Evolutionary conservation across 352 stramenopile genomes (phyloP), one percentile per base, ranked within the genome.

Genomic region (Pythium aristosporum): DNA sequence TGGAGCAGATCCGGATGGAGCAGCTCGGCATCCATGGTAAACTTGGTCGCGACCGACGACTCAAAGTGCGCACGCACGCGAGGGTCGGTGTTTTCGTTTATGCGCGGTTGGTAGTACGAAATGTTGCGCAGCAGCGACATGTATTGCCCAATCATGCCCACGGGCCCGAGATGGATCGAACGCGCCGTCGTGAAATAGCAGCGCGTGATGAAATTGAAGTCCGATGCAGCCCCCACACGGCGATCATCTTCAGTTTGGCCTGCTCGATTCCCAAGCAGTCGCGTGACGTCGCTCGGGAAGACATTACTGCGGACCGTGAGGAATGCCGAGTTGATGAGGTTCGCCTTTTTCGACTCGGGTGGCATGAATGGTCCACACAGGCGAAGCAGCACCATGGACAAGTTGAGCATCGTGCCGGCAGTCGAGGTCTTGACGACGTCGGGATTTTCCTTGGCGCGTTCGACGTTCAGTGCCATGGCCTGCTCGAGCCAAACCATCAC

Each of bases 121-220:
- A 98, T 68, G 61, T 98, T 90, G 2, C 92, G 90, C 10, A 96
- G 72, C n/a, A 98, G 69, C 21, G 82, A 80, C 80, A 92, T 91
- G 65, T 92, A 92, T 52, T 88, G 78, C 7, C 82, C 79, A 23
- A 96, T 90, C 47, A 85, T 87, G 0, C 82, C 84, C 5, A 98
- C 88, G 8, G 96, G 82, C 5, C 94, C 96, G 0, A 99, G 80
- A 61, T 98, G 93, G 44, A 99, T 70, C 2, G 91, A 82, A 21
- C 96, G 80, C 43, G 92, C 93, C 13, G 91, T 96, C 46, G 98
- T 85, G 69, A 99, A 99, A 70, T 98, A 99, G 65, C 90, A 98
- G 41, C 97, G 84, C 12, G 97, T 97, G 71, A 99, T 97, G 69
- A 99, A 99, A 65, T 94, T 97, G 72, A 98, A 98, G 28, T 97